A percentile compares a stretch with the other conserved stretches of the same genome.
These are phyloP conservation scores for Nigrograna mackinnonii DNA, from an alignment of 2,329 filamentous ascomycete species.

Conservation along the genomic window DNA sequence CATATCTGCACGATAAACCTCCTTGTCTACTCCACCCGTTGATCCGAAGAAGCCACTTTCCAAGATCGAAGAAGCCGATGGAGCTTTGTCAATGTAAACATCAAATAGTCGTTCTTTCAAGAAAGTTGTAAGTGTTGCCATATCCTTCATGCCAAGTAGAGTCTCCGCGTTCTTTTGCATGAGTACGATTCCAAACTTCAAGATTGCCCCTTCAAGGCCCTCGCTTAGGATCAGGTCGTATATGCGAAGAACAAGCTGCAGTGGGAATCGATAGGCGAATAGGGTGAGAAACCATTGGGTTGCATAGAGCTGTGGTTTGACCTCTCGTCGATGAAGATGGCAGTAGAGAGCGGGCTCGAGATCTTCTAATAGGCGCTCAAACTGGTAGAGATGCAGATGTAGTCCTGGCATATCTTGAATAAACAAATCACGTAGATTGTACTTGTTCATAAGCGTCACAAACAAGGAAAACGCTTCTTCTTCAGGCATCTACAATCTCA, in stretches of 20 bases:
- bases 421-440: slow-evolving; percentile 89
- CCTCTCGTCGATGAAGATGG: slow-evolving; percentile 84
- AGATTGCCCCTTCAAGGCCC: slow-evolving; percentile 82
- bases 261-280: slow-evolving; percentile 96
- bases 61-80: slow-evolving; percentile 87
- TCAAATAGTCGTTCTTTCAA: slow-evolving; percentile 95
- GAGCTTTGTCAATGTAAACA: slow-evolving; percentile 93
- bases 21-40: slow-evolving; percentile 86
- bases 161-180: slow-evolving; percentile 91
- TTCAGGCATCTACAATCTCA: slow-evolving; percentile 78
- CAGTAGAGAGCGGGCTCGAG: slow-evolving; percentile 93
- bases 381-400: slow-evolving; percentile 91
- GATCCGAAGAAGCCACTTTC: slow-evolving; percentile 98
- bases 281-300: slow-evolving; percentile 99
- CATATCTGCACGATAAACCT: slow-evolving; percentile 92
- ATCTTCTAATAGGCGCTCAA: slow-evolving; percentile 91
- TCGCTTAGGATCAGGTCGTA: slow-evolving; percentile 96
- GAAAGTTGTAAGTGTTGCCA: slow-evolving; percentile 85
- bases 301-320: slow-evolving; percentile 90
- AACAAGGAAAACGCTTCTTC: slow-evolving; percentile 95
- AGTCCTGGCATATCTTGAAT: slow-evolving; percentile 95
- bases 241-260: slow-evolving; percentile 93
- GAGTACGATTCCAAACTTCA: slow-evolving; percentile 91
- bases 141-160: slow-evolving; percentile 84
- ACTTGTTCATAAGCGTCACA: slow-evolving; percentile 95